Conservation (phyloP, 2,329 filamentous ascomycete genomes). For the Cladosporium oxysporum region DNA sequence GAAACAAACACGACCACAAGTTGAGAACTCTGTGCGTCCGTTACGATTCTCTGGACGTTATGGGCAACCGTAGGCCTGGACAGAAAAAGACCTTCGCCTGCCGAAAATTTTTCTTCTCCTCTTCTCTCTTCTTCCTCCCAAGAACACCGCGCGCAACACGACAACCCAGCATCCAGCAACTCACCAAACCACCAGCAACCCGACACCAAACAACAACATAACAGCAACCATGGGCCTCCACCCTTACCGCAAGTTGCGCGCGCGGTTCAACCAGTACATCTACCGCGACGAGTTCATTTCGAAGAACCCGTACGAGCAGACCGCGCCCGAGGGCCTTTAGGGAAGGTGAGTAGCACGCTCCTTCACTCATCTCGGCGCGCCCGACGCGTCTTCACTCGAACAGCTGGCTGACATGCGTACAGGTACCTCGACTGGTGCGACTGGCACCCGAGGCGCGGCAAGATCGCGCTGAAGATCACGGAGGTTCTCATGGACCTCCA, state of each 20-base stretch:
- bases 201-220: neutral
- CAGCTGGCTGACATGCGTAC: no score
- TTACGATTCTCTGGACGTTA: neutral
- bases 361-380: no score
- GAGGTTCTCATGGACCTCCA: neutral
- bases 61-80: neutral
- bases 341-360: neutral
- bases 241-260: neutral
- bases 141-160: neutral
- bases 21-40: neutral
- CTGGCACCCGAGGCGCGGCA: neutral
- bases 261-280: neutral
- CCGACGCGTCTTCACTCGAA: no score
- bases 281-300: neutral
- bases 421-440: neutral
- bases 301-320: neutral
- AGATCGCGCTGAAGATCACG: neutral
- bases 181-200: neutral
- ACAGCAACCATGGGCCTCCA: neutral
- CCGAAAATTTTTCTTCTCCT: neutral
- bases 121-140: neutral
- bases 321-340: neutral
- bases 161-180: neutral
- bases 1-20: neutral
- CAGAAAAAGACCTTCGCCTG: neutral